Base-by-base conservation (phyloP, 352 stramenopile genomes). In the Globisporangium paddicum region DNA sequence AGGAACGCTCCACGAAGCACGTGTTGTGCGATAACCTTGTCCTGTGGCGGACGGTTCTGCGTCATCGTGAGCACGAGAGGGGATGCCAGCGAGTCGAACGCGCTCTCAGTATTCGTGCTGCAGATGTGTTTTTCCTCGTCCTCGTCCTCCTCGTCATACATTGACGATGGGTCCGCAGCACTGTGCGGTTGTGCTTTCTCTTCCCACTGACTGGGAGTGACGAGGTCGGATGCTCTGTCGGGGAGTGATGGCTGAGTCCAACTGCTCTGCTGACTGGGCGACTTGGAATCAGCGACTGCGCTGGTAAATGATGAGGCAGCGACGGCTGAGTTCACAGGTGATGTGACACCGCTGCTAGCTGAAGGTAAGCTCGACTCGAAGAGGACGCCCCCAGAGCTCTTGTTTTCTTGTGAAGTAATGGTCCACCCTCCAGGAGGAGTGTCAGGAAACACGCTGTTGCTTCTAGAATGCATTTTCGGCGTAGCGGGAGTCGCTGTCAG, bases 11-110 rank as follows among this genome's bases (percentile, higher is more conserved):
- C 70, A 0, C 77, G 75, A 0, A 86, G 55, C 4, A 90, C 68
- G 53, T 89, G 79, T 26, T 87, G 77, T 0, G 67, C 69, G 47
- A 89, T 79, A 9, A 79, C 75, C 28, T 75, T 78, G 19, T 77
- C 68, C 37, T 75, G 61, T 2, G 68, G 61, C 26, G 67, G 63
- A 14, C 55, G 63, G 37, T 58, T 58, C n/a, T 47, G 40, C 8
- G 48, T 56, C 32, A 69, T 71, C 2, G 66, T 68, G n/a, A 87
- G 59, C 14, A 82, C 66, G 28, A 89, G 73, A 16, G 74, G 57
- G 2, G 57, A 63, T 8, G 70, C 67, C 25, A 69, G 50, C 1
- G 37, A 32, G 18, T 57, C 60, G 21, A 53, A 44, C 21, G 28
- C 14, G 28, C 37, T 61, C 26, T 26, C 45, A 10, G 26, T 55